Conservation (phyloP, 306 rosid species). For the Trichosanthes truncata region DNA sequence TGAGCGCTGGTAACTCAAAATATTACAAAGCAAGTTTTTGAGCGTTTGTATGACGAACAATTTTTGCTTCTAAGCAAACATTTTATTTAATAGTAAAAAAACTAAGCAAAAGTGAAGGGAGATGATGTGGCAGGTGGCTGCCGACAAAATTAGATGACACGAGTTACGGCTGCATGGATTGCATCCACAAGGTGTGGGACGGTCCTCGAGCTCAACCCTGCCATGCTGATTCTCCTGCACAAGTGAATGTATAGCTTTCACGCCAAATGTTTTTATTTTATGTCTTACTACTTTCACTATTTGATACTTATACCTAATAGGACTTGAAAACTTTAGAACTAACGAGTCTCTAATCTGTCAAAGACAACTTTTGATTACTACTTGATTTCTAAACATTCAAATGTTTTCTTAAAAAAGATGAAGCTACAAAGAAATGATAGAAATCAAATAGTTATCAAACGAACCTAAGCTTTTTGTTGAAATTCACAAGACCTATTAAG, state of each 20-base stretch:
- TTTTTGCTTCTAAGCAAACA: neutral
- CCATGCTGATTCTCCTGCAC: slow-evolving; percentile 98
- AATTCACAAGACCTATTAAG: too few species aligned
- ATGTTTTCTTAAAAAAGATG: too few species aligned
- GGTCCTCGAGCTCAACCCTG: slow-evolving; percentile 86
- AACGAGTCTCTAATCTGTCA: too few species aligned
- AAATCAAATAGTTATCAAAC: too few species aligned
- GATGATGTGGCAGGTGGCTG: neutral
- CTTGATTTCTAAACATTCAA: too few species aligned
- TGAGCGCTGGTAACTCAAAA: neutral
- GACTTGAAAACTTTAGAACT: too few species aligned
- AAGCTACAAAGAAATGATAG: too few species aligned
- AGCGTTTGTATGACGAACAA: neutral
- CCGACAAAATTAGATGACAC: slow-evolving; percentile 16
- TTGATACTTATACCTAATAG: too few species aligned
- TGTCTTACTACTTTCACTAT: too few species aligned
- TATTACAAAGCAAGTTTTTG: neutral
- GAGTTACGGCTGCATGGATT: slow-evolving; percentile 76
- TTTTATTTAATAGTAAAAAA: neutral
- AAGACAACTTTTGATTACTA: too few species aligned
- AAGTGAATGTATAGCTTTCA: neutral
- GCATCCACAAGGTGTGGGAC: slow-evolving; percentile 89
- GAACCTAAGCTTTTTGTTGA: too few species aligned
- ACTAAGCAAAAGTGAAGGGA: neutral
- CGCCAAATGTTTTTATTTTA: too few species aligned